Base-by-base conservation (phyloP, 768 basidiomycete genomes). In the Leccinum barrowsii region DNA sequence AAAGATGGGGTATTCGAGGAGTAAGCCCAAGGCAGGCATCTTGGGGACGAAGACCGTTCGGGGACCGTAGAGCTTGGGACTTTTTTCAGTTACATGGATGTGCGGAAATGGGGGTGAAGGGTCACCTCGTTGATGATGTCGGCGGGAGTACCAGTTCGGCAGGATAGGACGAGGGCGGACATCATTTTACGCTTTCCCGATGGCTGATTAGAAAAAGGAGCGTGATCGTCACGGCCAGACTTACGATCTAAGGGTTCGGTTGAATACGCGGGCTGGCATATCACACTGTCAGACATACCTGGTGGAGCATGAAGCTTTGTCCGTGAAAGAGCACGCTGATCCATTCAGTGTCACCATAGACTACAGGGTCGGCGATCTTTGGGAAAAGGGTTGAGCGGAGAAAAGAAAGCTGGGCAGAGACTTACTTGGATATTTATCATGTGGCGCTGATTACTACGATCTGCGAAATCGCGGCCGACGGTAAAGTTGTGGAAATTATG, bases 401-500 rank as follows among this genome's bases (percentile, higher is more conserved):
- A 26, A 35, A 22, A 12, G 34, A 2, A 11, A 1, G 47, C 6
- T 3, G 34, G 50, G 2, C 47, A 35, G 22, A 30, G 44, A 10
- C 66, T 53, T 15, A 92, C 96, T 73, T 92, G 86, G 2, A 98
- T 85, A 53, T 79, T 82, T 65, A 92, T 91, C 87, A 99, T 95
- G 70, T 84, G 82, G n/a, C 97, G 80, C 65, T 87, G 82, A 64
- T 88, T 89, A 58, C 89, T 91, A 19, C 84, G 80, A 70, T 98
- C 96, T 5, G 80, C 75, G 73, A 89, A 94, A 50, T 92, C 92
- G 49, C 89, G 85, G 2, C 86, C 90, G 53, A 98, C 85, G 0
- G 97, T 98, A 67, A 95, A 98, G 70, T 98, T 98, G 74, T 97
- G 94, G 73, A 96, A 99, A 72, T 98, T 98, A 73, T 97, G 94